phyloP scores from a whole-genome alignment of 2,329 filamentous ascomycete genomes.

The Escovopsis sp. region DNA sequence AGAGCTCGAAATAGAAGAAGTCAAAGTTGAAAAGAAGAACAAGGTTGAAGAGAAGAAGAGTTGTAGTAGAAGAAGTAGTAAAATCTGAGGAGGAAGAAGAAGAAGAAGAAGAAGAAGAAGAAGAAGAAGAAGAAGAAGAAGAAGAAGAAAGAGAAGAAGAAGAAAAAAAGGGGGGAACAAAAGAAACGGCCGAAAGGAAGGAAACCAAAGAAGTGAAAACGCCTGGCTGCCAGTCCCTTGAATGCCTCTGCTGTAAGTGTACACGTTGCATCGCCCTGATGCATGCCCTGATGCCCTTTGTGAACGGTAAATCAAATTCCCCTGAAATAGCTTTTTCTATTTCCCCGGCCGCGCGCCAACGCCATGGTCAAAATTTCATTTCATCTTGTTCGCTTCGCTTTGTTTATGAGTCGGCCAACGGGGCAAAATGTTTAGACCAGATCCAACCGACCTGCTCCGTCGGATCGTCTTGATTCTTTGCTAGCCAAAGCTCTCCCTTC shows the following conservation, averaged over 20 bases:
- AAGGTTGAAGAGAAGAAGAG: constrained; percentile 15
- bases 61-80: too few relatives aligned
- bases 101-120: constrained; percentile 1
- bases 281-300: constrained; percentile 1
- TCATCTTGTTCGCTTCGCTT: neutral
- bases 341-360: constrained; percentile 9
- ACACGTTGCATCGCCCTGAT: constrained; percentile 2
- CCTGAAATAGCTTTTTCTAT: constrained; percentile 2
- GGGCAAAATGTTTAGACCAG: constrained; percentile 95
- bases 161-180: constrained; percentile 5
- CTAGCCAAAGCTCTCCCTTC: constrained; percentile 95
- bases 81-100: neutral
- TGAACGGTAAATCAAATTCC: constrained; percentile 1
- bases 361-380: constrained; percentile 5
- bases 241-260: constrained; percentile 5
- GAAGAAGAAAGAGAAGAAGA: constrained; percentile 7
- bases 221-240: constrained; percentile 3
- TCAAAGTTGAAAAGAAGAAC: too few relatives aligned
- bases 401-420: constrained; percentile 36
- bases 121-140: constrained; percentile 6
- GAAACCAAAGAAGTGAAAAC: constrained; percentile 6
- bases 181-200: constrained; percentile 3
- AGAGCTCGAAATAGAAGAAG: too few relatives aligned
- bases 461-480: constrained; percentile 88
- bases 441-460: constrained; percentile 81